phyloP scores from a whole-genome alignment of 352 stramenopile genomes.

The Pythium folliculosum region DNA sequence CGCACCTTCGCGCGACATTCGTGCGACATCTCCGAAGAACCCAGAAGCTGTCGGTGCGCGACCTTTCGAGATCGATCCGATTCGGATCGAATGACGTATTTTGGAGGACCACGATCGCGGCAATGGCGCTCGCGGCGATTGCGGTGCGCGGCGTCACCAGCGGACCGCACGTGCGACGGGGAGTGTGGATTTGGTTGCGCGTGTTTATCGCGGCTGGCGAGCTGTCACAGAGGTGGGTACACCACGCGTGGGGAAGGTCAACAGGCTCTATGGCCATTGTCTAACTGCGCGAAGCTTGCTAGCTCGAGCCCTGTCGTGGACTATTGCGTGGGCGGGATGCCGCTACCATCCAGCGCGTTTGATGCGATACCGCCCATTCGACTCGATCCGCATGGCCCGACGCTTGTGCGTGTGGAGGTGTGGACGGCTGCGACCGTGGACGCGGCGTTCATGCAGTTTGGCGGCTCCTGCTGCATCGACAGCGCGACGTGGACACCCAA shows the following conservation, averaged over 20 bases:
- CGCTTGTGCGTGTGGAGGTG: not conserved
- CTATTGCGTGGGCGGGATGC: constrained; percentile 1
- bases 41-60: constrained; percentile 3
- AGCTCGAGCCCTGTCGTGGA: not conserved
- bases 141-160: constrained; percentile 1
- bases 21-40: constrained; percentile 17
- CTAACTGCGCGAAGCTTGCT: not conserved
- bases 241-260: not conserved
- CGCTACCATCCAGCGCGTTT: not conserved
- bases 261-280: not conserved
- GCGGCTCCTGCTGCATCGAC: constrained; percentile 27
- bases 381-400: not conserved
- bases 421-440: constrained; percentile 7
- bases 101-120: not conserved
- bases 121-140: constrained; percentile 1
- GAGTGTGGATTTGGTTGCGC: constrained; percentile 10
- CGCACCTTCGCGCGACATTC: constrained; percentile 32
- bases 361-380: not conserved
- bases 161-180: not conserved
- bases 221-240: not conserved
- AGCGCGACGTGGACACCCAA: constrained; percentile 25
- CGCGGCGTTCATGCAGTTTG: constrained; percentile 33
- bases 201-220: not conserved
- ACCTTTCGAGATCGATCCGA: constrained; percentile 21
- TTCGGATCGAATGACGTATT: not conserved